A percentile compares a stretch with the other conserved stretches of the same genome.
These are phyloP conservation scores for Colletotrichum truncatum DNA, from an alignment of 2,329 filamentous ascomycete genomes.

Conservation along the genomic window DNA sequence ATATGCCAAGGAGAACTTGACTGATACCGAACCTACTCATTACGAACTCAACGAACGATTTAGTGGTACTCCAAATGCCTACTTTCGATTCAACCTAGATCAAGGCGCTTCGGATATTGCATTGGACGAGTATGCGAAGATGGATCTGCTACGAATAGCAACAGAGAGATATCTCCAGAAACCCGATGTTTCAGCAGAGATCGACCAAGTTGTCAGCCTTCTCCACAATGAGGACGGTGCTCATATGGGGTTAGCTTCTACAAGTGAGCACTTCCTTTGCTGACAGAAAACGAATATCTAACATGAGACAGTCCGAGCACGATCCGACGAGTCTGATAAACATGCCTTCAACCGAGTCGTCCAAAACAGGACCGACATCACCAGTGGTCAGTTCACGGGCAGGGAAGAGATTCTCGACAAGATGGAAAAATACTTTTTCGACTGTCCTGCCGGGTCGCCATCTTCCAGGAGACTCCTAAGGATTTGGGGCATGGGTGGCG, in stretches of 20 bases:
- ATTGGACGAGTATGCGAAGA: slow-evolving; percentile 37
- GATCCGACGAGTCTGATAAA: slow-evolving; percentile 13
- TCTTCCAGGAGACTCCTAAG: slow-evolving; percentile 33
- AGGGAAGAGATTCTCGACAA: slow-evolving; percentile 34
- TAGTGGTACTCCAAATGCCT: slow-evolving; percentile 29
- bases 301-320: neutral
- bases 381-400: slow-evolving; percentile 34
- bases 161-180: slow-evolving; percentile 36
- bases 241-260: slow-evolving; percentile 33
- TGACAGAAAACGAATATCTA: neutral
- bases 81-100: slow-evolving; percentile 41
- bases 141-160: slow-evolving; percentile 33
- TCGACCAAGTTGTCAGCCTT: slow-evolving; percentile 34
- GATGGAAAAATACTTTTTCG: slow-evolving; percentile 31
- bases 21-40: slow-evolving; percentile 35
- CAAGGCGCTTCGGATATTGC: slow-evolving; percentile 34
- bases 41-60: slow-evolving; percentile 29
- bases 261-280: slow-evolving; percentile 32
- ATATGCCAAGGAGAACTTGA: slow-evolving; percentile 2
- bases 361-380: neutral
- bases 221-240: slow-evolving; percentile 20
- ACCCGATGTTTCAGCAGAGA: slow-evolving; percentile 10
- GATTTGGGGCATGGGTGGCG: slow-evolving; percentile 39
- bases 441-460: neutral
- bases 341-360: neutral